A percentile compares a stretch with the other conserved stretches of the same genome.
Evolutionary conservation across 2,329 filamentous ascomycete species (phyloP).

Genomic region (Fusarium continuum): DNA sequence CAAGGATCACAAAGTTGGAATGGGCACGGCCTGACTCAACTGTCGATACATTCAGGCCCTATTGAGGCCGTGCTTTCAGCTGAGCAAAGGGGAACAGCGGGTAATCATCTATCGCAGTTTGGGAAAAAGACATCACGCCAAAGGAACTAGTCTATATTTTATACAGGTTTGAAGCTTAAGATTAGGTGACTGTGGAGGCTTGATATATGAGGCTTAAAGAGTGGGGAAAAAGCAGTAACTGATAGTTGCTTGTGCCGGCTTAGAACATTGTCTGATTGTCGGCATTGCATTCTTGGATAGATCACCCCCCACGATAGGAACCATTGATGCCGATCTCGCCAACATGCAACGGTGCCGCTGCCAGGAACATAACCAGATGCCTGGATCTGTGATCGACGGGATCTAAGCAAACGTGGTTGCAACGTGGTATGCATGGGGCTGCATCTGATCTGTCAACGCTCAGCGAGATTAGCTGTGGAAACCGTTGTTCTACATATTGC

Average conservation of each 20-base stretch:
- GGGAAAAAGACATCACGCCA: neutral
- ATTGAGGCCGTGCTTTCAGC: neutral
- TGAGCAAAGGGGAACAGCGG: neutral
- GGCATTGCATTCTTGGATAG: no score
- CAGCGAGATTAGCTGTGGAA: neutral
- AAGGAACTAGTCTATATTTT: neutral
- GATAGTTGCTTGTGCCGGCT: no score
- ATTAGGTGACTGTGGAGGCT: no score
- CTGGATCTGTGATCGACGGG: neutral
- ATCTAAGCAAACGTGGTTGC: neutral
- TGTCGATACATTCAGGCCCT: neutral
- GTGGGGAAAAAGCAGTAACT: no score
- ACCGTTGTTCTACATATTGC: neutral
- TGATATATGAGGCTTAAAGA: no score
- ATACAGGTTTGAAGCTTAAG: no score
- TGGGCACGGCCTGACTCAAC: slow-evolving; percentile 1
- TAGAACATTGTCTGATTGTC: no score
- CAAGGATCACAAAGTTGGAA: neutral
- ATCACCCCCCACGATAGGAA: neutral
- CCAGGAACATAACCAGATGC: neutral
- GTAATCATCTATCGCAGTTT: no score
- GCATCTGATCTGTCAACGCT: neutral
- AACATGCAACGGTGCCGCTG: neutral
- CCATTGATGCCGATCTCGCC: neutral
- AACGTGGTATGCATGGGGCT: neutral